Base-by-base conservation (phyloP, 2,329 filamentous ascomycete species). In the Septoria petroselini region DNA sequence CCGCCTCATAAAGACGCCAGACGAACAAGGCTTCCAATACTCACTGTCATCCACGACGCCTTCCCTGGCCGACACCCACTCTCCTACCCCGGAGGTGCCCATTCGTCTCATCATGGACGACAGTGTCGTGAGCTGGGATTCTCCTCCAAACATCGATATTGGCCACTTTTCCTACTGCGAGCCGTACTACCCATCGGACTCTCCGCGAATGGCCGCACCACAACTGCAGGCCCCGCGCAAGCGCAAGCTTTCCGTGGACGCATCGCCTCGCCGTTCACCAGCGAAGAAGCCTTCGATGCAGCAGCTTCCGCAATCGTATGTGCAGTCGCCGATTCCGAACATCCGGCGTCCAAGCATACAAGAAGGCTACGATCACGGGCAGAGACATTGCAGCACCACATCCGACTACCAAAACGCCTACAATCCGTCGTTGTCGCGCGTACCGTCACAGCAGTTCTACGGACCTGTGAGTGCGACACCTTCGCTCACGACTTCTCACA, bases 11-110 rank as follows among this genome's bases (percentile, higher is more conserved):
- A 84, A 84, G 65, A 61, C 61, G 3, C 48, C 65, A 75, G 73
- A 65, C 76, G 70, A 79, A 58, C 79, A 81, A 15, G 73, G 71
- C 47, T 87, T 81, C 66, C 79, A 84, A 55, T 95, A 93, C 69
- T 78, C 79, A 23, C 76, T 95, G 60, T 81, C 80, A 38, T 81
- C 83, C 33, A 83, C 88, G 49, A 86, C 85, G 25, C 91, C 91
- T 39, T 77, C 77, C 2, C 81, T 82, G 58, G 68, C 75, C n/a
- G 66, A 73, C 15, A 84, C 81, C 7, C 76, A 76, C 41, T 80
- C 75, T 40, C 71, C 73, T 39, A 75, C 78, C 42, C 73, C 78
- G 23, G 73, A 76, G 41, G 78, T 85, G 35, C 77, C 80, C 46
- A 67, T 86, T 29, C 76, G 76, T 47, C 70, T 86, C 49, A 72